Evolutionary conservation across 192 early-diverging fungal genomes (phyloP).

Genomic region (Chytriomyces sp.): DNA sequence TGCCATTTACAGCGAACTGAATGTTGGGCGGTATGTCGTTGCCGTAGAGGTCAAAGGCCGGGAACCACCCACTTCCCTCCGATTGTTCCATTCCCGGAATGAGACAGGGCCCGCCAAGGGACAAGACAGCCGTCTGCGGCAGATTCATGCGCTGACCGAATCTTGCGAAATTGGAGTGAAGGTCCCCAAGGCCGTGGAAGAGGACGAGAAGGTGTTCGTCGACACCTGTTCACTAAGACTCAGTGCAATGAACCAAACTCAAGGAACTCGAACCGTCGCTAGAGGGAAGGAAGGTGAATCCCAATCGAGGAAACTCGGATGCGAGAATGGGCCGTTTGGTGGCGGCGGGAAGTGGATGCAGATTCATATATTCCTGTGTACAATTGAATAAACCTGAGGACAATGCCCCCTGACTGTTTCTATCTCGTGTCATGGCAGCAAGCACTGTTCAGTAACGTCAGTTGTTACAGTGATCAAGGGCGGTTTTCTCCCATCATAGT

Average conservation of each 20-base stretch:
- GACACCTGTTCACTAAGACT: slow-evolving; percentile 1
- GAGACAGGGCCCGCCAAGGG: slow-evolving; percentile 8
- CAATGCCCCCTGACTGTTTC: too few relatives aligned
- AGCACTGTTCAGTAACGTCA: too few relatives aligned
- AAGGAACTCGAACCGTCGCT: neutral
- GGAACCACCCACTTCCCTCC: slow-evolving; percentile 68
- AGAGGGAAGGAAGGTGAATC: slow-evolving; percentile 5
- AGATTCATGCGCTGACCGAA: slow-evolving; percentile 63
- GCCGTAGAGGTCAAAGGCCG: slow-evolving; percentile 61
- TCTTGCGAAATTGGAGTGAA: slow-evolving; percentile 59
- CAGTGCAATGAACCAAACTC: neutral
- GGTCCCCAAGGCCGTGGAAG: slow-evolving; percentile 76
- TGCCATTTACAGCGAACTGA: slow-evolving; percentile 46
- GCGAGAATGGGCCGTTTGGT: neutral
- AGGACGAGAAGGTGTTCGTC: slow-evolving; percentile 71
- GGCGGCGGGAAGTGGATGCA: neutral
- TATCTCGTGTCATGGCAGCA: too few relatives aligned
- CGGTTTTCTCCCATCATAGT: too few relatives aligned
- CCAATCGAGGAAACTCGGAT: neutral
- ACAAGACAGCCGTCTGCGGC: slow-evolving; percentile 69
- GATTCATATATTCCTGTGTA: neutral
- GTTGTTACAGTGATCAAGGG: too few relatives aligned
- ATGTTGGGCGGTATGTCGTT: slow-evolving; percentile 35
- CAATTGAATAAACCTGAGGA: too few relatives aligned
- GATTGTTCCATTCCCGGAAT: slow-evolving; percentile 59